Base-by-base conservation (phyloP, 306 rosid genomes). In the Rosa multiflora region DNA sequence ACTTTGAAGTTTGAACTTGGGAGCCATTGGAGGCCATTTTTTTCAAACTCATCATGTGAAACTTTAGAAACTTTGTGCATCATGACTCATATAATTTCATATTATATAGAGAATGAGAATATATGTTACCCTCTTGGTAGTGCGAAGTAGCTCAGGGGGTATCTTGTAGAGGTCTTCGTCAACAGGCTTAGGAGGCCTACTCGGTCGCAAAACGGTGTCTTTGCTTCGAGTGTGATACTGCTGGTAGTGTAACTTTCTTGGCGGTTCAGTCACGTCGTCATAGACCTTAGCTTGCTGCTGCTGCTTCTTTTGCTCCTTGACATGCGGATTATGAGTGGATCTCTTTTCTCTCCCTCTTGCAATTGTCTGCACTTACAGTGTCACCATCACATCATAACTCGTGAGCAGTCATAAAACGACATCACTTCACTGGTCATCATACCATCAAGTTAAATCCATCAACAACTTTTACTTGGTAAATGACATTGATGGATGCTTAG, bases 161-260 rank as follows among this genome's bases (percentile, higher is more conserved):
- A 95, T 95, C 80, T 90, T 89, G 80, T 95, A 95, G 78, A 95
- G 98, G 86, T 95, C 99, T 78, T 95, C 96, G 37, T 95, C 98
- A 0, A 95, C 91, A 0, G 97, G 94, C 52, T 91, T 92, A 0
- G 97, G 89, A n/a, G 67, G 64, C 59, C 83, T 39, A 55, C 70
- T 76, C 2, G 79, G n/a, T 4, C 73, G 52, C n/a, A 82, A 70
- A 73, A 83, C 85, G 85, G 58, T 75, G 83, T 75, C 84, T 82
- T 76, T 11, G n/a, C 35, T 39, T 12, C 13, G 67, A 26, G 74
- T 46, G 40, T 59, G 76, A 7, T 73, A 59, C 37, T 32, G 49
- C 12, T 55, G 21, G 73, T 59, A 10, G 15, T 58, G 79, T 67
- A 66, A 14, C 46, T 87, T 85, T 10, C 82, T 81, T 78, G 86